Conservation (phyloP, 2,329 filamentous ascomycete species). For the Microdochium nivale region DNA sequence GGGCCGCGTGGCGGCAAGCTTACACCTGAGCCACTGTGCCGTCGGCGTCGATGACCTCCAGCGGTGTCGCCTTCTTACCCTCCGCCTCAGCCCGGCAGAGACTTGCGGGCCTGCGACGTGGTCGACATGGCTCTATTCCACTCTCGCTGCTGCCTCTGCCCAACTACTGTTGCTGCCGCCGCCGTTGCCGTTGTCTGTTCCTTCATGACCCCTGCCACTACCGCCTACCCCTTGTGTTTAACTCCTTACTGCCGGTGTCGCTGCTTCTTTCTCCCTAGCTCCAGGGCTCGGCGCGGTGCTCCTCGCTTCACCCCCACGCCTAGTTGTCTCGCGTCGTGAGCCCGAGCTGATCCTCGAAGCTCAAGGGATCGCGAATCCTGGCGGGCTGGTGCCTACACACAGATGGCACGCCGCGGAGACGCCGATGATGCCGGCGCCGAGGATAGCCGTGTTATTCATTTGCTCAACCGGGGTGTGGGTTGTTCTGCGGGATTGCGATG, state of each 20-base stretch:
- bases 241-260: too few species aligned
- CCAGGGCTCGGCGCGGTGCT: constrained; percentile 51
- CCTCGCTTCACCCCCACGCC: constrained; percentile 43
- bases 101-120: too few species aligned
- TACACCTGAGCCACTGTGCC: background rate
- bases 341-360: constrained; percentile 58
- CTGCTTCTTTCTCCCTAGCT: constrained; percentile 11
- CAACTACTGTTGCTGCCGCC: too few species aligned
- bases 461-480: constrained; percentile 1
- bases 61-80: too few species aligned
- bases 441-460: constrained; percentile 50
- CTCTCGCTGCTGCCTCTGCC: too few species aligned
- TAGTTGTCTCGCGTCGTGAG: constrained; percentile 52
- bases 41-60: constrained; percentile 12
- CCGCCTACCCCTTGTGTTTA: too few species aligned
- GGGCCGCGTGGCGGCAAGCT: too few species aligned
- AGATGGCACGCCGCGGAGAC: constrained; percentile 67
- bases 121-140: too few species aligned
- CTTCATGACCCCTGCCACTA: too few species aligned
- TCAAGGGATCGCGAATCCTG: constrained; percentile 42
- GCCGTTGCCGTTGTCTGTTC: too few species aligned
- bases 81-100: too few species aligned
- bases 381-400: constrained; percentile 37
- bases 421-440: constrained; percentile 65
- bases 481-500: too few species aligned